Evolutionary conservation across 805 yeast species (phyloP).

Genomic region (Teunomyces stri): DNA sequence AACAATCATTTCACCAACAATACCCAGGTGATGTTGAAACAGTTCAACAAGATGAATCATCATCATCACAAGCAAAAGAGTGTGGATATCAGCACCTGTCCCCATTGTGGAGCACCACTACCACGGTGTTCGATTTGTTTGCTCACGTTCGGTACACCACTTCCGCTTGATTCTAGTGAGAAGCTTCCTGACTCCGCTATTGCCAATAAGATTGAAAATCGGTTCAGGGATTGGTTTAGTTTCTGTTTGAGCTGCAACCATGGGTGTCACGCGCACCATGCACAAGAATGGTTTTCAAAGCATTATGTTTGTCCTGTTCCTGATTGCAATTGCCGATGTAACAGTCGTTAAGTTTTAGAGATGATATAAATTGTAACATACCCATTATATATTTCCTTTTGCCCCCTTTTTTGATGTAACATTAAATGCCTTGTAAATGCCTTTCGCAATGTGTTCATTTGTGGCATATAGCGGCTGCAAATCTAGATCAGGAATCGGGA

Average conservation of each 20-base stretch:
- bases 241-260: slow-evolving; percentile 90
- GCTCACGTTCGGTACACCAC: slow-evolving; percentile 68
- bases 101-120: slow-evolving; percentile 81
- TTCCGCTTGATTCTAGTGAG: slow-evolving; percentile 43
- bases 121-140: slow-evolving; percentile 92
- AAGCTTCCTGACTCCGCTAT: slow-evolving; percentile 15
- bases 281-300: slow-evolving; percentile 91
- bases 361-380: slow-evolving; percentile 22
- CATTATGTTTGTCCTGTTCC: slow-evolving; percentile 93
- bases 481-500: slow-evolving; percentile 4
- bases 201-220: slow-evolving; percentile 31
- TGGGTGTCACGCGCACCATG: slow-evolving; percentile 93
- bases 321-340: slow-evolving; percentile 83
- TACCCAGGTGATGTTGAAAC: slow-evolving; percentile 26
- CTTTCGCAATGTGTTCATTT: no score
- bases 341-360: slow-evolving; percentile 30
- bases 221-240: slow-evolving; percentile 81
- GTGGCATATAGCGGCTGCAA: background rate
- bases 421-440: no score
- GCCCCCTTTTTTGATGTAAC: no score
- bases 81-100: slow-evolving; percentile 49
- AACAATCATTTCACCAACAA: slow-evolving; percentile 15
- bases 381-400: no score
- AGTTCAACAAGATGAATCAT: slow-evolving; percentile 29
- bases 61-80: slow-evolving; percentile 12